A percentile compares a stretch with the other conserved stretches of the same genome.
Evolutionary conservation across 2,329 filamentous ascomycete genomes (phyloP).

Genomic region (Clathrospora elynae): DNA sequence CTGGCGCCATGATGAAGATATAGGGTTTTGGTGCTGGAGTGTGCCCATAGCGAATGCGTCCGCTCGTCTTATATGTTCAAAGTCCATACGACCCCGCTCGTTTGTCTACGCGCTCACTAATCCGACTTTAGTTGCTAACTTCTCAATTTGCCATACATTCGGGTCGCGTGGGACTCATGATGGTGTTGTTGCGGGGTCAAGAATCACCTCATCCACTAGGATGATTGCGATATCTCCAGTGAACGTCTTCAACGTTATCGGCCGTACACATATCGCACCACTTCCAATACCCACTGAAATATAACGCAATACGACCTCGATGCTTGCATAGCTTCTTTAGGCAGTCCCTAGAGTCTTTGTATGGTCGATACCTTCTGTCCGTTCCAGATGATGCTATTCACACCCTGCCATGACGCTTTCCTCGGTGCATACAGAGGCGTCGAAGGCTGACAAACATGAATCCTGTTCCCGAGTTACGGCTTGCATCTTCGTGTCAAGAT

Average conservation of each 20-base stretch:
- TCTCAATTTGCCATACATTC: neutral
- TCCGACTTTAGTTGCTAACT: slow-evolving; percentile 4
- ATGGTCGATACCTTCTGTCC: no score
- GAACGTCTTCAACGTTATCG: slow-evolving; percentile 31
- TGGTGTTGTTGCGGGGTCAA: slow-evolving; percentile 43
- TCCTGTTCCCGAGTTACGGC: no score
- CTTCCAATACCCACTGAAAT: neutral
- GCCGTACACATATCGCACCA: slow-evolving; percentile 7
- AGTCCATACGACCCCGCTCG: slow-evolving; percentile 9
- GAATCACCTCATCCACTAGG: slow-evolving; percentile 43
- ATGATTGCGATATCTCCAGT: slow-evolving; percentile 39
- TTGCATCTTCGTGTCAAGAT: no score
- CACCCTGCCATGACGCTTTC: no score
- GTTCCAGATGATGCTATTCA: no score
- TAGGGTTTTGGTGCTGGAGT: slow-evolving; percentile 3
- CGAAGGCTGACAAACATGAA: no score
- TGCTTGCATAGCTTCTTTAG: no score
- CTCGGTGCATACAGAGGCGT: no score
- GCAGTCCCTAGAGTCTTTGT: no score
- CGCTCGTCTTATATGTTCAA: slow-evolving; percentile 22
- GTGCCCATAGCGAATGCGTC: neutral
- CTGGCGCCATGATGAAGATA: slow-evolving; percentile 58
- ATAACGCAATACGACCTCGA: neutral
- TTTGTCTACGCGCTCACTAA: slow-evolving; percentile 19
- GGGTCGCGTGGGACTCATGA: slow-evolving; percentile 13